These are phyloP conservation scores for Aegilops bicornis DNA, from an alignment of 176 grass and related monocot species.

Conservation along the genomic window DNA sequence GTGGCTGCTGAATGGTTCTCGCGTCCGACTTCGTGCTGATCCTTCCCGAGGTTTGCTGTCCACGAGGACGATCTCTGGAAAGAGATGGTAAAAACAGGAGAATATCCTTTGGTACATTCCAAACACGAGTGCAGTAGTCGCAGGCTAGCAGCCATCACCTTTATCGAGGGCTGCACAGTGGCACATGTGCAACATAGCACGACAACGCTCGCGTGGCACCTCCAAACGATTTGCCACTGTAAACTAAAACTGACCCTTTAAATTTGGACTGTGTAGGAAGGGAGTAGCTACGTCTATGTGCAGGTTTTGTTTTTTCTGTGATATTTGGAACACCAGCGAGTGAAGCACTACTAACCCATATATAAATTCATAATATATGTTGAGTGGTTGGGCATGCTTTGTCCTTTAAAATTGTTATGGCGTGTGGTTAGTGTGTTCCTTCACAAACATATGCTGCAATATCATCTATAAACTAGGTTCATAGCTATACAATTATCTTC, in stretches of 20 bases:
- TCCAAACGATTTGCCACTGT: background rate
- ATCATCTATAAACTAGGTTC: background rate
- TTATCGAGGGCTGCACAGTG: background rate
- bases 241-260: no score
- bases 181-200: slow-evolving; percentile 26
- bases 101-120: slow-evolving; percentile 42
- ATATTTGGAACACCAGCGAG: no score
- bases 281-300: no score
- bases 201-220: background rate
- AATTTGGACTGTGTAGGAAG: no score
- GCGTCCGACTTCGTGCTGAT: background rate
- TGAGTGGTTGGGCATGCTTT: background rate
- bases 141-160: background rate
- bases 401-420: background rate
- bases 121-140: background rate
- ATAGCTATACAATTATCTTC: background rate
- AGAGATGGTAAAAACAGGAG: background rate
- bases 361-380: background rate
- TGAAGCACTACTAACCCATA: no score
- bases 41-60: background rate
- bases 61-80: background rate
- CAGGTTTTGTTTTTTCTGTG: no score
- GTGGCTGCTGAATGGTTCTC: background rate
- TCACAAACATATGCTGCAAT: background rate
- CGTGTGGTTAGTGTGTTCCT: background rate